Conservation (phyloP, 805 yeast species). For the Lipomyces sp. region DNA sequence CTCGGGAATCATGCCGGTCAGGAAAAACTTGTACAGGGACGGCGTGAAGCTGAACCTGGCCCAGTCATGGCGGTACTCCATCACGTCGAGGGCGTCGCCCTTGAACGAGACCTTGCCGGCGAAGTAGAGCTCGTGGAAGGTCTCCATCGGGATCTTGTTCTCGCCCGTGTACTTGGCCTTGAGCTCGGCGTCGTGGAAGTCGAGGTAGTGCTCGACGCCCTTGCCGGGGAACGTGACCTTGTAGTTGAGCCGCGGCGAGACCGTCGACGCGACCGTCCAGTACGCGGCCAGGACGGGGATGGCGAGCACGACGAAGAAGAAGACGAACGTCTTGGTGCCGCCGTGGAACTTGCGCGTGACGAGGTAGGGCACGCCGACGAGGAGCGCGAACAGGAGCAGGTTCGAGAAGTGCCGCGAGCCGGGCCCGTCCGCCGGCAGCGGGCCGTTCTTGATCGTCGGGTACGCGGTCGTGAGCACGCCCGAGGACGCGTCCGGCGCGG, state of each 20-base stretch:
- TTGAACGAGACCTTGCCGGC: conserved; percentile 80
- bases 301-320: conserved; percentile 53
- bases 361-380: conserved; percentile 59
- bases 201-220: conserved; percentile 75
- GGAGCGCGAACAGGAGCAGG: conserved; percentile 47
- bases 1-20: conserved; percentile 88
- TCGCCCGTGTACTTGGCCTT: conserved; percentile 66
- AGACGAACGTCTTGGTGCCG: conserved; percentile 63
- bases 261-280: conserved; percentile 77
- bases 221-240: conserved; percentile 70
- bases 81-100: conserved; percentile 78
- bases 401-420: conserved; percentile 76
- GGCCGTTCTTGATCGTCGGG: conserved; percentile 81
- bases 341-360: conserved; percentile 61
- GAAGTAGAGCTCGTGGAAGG: conserved; percentile 84
- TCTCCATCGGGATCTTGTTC: conserved; percentile 84
- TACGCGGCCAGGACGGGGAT: conserved; percentile 74
- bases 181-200: conserved; percentile 71
- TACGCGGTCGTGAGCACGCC: conserved; percentile 54
- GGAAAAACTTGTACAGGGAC: conserved; percentile 71
- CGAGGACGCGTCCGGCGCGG: conserved; percentile 43
- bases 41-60: conserved; percentile 74
- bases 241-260: conserved; percentile 77
- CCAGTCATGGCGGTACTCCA: conserved; percentile 93
- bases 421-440: conserved; percentile 89